Evolutionary conservation across 2,329 filamentous ascomycete species (phyloP).

Genomic region (Seiridium cupressi): DNA sequence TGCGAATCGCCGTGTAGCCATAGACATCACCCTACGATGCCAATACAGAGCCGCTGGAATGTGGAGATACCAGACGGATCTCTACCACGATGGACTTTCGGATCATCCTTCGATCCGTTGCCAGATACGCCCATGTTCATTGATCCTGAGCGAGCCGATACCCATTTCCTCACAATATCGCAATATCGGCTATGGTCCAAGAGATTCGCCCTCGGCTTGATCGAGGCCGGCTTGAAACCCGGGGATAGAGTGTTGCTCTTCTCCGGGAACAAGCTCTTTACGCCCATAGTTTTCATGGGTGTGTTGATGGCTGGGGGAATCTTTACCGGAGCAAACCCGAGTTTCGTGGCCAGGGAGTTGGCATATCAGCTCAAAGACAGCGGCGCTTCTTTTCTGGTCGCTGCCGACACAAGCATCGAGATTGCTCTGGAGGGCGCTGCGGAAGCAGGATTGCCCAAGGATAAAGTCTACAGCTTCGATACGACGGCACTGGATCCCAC

Average conservation of each 20-base stretch:
- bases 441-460: conserved; percentile 50
- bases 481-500: conserved; percentile 37
- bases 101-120: conserved; percentile 41
- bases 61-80: conserved; percentile 45
- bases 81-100: conserved; percentile 56
- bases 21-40: not conserved
- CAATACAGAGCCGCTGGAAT: conserved; percentile 34
- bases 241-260: conserved; percentile 74
- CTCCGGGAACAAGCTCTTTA: conserved; percentile 72
- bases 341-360: conserved; percentile 68
- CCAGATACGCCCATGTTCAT: conserved; percentile 49
- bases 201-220: conserved; percentile 68
- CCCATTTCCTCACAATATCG: conserved; percentile 61
- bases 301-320: conserved; percentile 75
- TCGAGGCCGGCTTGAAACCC: conserved; percentile 58
- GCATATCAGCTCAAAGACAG: conserved; percentile 74
- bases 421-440: conserved; percentile 66
- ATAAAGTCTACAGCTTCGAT: conserved; percentile 66
- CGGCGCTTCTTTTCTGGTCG: conserved; percentile 65
- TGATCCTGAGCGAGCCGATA: conserved; percentile 66
- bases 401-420: conserved; percentile 57
- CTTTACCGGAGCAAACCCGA: conserved; percentile 74
- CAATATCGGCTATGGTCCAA: conserved; percentile 70
- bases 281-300: conserved; percentile 68
- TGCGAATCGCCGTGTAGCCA: not conserved